Evolutionary conservation across 768 basidiomycete species (phyloP).

Genomic region (Grammothele lineata): DNA sequence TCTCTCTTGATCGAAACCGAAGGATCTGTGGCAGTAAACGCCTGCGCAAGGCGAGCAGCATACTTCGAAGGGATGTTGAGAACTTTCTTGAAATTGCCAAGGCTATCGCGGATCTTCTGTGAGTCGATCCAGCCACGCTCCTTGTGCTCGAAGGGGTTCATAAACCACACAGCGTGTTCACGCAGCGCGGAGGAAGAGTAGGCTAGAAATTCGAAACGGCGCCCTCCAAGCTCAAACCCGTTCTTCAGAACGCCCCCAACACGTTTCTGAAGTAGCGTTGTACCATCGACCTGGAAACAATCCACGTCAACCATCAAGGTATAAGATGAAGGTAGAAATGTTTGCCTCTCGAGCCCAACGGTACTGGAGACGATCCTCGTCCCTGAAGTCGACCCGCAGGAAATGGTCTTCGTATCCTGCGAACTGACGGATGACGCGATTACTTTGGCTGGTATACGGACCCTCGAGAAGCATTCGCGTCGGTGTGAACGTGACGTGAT

Average conservation of each 20-base stretch:
- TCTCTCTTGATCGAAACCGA: constrained; percentile 51
- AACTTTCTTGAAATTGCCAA: constrained; percentile 63
- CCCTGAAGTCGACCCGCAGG: constrained; percentile 79
- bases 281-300: constrained; percentile 21
- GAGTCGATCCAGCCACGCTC: constrained; percentile 46
- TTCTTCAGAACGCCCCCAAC: constrained; percentile 30
- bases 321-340: neutral
- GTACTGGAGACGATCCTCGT: constrained; percentile 75
- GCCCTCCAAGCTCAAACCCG: constrained; percentile 70
- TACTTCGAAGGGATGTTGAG: constrained; percentile 61
- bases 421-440: constrained; percentile 73
- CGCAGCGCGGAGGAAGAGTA: constrained; percentile 78
- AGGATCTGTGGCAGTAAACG: constrained; percentile 78
- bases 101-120: constrained; percentile 49
- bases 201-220: constrained; percentile 73
- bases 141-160: constrained; percentile 55
- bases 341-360: constrained; percentile 61
- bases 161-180: constrained; percentile 81
- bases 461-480: constrained; percentile 61
- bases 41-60: constrained; percentile 79
- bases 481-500: constrained; percentile 50
- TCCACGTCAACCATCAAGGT: neutral
- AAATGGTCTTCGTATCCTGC: constrained; percentile 60
- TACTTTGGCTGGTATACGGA: constrained; percentile 71
- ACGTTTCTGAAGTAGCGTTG: constrained; percentile 21